Evolutionary conservation across 2,329 filamentous ascomycete genomes (phyloP).

Genomic region (Penicillium sp.): DNA sequence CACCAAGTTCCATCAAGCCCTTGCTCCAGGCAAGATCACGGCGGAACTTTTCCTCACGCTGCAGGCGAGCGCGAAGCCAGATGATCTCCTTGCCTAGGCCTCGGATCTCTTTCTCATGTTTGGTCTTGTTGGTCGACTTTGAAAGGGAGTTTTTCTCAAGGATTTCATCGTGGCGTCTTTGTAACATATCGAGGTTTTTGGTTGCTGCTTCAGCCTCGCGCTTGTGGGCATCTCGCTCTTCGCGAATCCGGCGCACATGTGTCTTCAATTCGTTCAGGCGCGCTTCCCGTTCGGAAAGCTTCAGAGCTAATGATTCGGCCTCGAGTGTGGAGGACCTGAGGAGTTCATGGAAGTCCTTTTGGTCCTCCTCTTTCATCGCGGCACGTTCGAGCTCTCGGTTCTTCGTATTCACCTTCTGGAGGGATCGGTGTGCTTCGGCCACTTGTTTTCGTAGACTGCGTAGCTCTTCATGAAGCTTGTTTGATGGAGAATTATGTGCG

Average conservation of each 20-base stretch:
- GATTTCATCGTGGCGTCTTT: constrained; percentile 63
- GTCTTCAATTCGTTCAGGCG: constrained; percentile 54
- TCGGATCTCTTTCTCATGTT: constrained; percentile 64
- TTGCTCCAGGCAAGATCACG: constrained; percentile 83
- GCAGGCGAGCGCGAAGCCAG: constrained; percentile 79
- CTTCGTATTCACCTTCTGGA: constrained; percentile 55
- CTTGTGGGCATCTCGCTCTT: constrained; percentile 44
- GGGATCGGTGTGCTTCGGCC: constrained; percentile 56
- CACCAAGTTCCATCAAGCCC: constrained; percentile 78
- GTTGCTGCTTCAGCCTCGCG: constrained; percentile 41
- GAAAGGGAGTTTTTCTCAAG: constrained; percentile 45
- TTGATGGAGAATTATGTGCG: constrained; percentile 50
- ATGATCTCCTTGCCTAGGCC: constrained; percentile 86
- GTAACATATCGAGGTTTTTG: constrained; percentile 46
- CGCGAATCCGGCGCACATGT: constrained; percentile 63
- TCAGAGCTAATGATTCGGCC: constrained; percentile 66
- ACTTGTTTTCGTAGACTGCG: constrained; percentile 60
- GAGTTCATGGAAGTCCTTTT: constrained; percentile 45
- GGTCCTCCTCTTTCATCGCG: constrained; percentile 43
- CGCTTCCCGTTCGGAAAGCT: constrained; percentile 66
- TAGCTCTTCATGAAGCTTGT: constrained; percentile 52
- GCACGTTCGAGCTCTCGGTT: constrained; percentile 53
- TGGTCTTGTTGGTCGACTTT: constrained; percentile 44
- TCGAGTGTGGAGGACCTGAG: constrained; percentile 49
- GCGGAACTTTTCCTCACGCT: constrained; percentile 76